These are phyloP conservation scores for Fusarium haematococcum DNA, from an alignment of 2,329 filamentous ascomycete species.

Conservation along the genomic window DNA sequence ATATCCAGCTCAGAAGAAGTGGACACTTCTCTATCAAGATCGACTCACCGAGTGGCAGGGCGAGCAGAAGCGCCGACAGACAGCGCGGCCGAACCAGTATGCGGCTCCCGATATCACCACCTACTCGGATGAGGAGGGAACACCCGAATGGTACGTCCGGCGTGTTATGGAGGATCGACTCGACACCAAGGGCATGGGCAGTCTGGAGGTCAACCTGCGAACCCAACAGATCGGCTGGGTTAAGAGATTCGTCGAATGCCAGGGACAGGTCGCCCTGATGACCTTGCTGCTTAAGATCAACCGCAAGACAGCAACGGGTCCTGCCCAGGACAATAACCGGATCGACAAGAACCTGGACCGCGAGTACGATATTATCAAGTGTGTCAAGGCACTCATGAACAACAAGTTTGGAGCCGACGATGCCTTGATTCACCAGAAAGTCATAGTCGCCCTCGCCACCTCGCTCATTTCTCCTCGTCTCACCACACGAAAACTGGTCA, in stretches of 20 bases:
- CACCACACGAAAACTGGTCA: slow-evolving; percentile 93
- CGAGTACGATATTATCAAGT: slow-evolving; percentile 98
- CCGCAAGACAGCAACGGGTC: slow-evolving; percentile 81
- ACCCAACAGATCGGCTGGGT: slow-evolving; percentile 99
- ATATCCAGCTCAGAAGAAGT: slow-evolving; percentile 95
- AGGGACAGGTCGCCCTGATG: slow-evolving; percentile 95
- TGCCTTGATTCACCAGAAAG: slow-evolving; percentile 88
- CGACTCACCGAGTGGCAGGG: slow-evolving; percentile 93
- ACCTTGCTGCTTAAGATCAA: slow-evolving; percentile 96
- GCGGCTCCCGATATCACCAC: slow-evolving; percentile 77
- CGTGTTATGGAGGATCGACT: slow-evolving; percentile 97
- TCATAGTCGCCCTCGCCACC: slow-evolving; percentile 87
- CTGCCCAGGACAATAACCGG: slow-evolving; percentile 68
- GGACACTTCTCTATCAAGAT: slow-evolving; percentile 97
- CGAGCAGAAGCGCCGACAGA: slow-evolving; percentile 87
- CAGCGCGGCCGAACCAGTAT: slow-evolving; percentile 78
- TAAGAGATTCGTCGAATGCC: slow-evolving; percentile 94
- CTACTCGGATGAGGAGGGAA: slow-evolving; percentile 92
- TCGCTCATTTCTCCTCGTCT: slow-evolving; percentile 90
- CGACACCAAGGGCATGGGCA: slow-evolving; percentile 89
- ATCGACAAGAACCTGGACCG: slow-evolving; percentile 85
- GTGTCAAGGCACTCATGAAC: slow-evolving; percentile 97
- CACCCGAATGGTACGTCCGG: slow-evolving; percentile 97
- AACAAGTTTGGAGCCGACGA: slow-evolving; percentile 99
- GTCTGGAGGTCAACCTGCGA: slow-evolving; percentile 91